phyloP scores from a whole-genome alignment of 1,139 yeast genomes.

The Magnusiomyces paraingens region DNA sequence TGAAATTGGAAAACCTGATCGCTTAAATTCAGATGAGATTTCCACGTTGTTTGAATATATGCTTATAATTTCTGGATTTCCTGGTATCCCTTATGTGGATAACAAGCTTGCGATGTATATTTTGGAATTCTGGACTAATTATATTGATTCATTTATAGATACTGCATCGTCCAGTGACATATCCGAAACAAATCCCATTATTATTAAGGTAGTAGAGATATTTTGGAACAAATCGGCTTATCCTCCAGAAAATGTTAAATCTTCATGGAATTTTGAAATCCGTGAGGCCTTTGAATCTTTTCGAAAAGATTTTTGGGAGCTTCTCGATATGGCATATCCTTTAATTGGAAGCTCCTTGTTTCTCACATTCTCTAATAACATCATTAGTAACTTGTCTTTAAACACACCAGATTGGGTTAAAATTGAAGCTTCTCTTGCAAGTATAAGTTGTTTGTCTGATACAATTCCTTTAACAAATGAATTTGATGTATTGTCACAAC shows the following conservation, averaged over 20 bases:
- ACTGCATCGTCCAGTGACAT: slow-evolving; percentile 42
- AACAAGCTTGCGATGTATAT: slow-evolving; percentile 64
- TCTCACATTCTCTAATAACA: slow-evolving; percentile 42
- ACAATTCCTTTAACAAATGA: slow-evolving; percentile 18
- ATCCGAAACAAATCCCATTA: slow-evolving; percentile 30
- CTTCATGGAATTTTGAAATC: slow-evolving; percentile 27
- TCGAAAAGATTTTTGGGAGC: slow-evolving; percentile 67
- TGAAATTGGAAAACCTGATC: slow-evolving; percentile 3
- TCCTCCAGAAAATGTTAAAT: slow-evolving; percentile 26
- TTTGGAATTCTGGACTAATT: slow-evolving; percentile 73
- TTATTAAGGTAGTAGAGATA: slow-evolving; percentile 43
- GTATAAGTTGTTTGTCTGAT: slow-evolving; percentile 48
- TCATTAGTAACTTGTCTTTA: slow-evolving; percentile 27
- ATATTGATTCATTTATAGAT: slow-evolving; percentile 56
- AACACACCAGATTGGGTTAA: slow-evolving; percentile 36
- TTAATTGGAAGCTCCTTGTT: slow-evolving; percentile 54
- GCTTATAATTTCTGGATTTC: slow-evolving; percentile 51
- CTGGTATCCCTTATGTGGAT: slow-evolving; percentile 57
- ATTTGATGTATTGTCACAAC: slow-evolving; percentile 5
- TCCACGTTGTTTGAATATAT: slow-evolving; percentile 31
- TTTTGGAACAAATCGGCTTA: slow-evolving; percentile 60
- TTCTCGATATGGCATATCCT: slow-evolving; percentile 64
- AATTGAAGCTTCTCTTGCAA: slow-evolving; percentile 63
- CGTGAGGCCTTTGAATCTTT: slow-evolving; percentile 57
- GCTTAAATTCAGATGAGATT: slow-evolving; percentile 6